Base-by-base conservation (phyloP, 371 early-diverging fungal genomes). In the Lichtheimia ornata region DNA sequence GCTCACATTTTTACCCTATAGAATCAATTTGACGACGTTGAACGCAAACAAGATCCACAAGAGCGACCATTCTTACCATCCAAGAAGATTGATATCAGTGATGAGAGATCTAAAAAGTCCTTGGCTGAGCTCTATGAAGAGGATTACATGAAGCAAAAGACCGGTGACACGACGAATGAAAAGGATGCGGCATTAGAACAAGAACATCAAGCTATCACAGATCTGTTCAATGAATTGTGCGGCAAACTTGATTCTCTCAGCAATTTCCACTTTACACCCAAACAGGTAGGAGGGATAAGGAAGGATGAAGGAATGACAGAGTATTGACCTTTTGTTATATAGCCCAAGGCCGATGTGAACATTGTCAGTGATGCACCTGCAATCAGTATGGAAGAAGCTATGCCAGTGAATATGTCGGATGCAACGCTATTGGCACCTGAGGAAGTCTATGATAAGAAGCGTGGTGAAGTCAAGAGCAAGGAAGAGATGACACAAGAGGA, bases 371-470 rank as follows among this genome's bases (percentile, higher is more conserved):
- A 90, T 59, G 89, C 93, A 22, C 91, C 97, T 6, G 93, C 98
- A 2, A 88, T 98, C 64, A 81, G 88, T 51, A 91, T 97, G 90
- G 98, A 98, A 76, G 98, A 98, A 72, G 90, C 92, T 25, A 91
- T 92, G 54, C 98, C 98, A 11, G 86, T 94, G 27, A 82, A 87
- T 63, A 94, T 95, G 24, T 87, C 93, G 11, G 89, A 91, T 64
- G 92, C 93, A 3, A 86, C 86, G 2, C 77, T 92, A 44, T 79
- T 93, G 53, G 95, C 97, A 12, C 97, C 98, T 22, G 87, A 95
- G 70, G 97, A 98, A 81, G 86, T 96, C 1, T 93, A 87, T 65
- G 88, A 85, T 11, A 92, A 90, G 76, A 81, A 84, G 50, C 81
- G 81, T 53, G 75, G 65, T 30, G 87, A 85, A 18, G 65, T 80